Evolutionary conservation across 768 basidiomycete species (phyloP), one percentile per base, ranked within the genome.

Genomic region (Termitomyces sp.): DNA sequence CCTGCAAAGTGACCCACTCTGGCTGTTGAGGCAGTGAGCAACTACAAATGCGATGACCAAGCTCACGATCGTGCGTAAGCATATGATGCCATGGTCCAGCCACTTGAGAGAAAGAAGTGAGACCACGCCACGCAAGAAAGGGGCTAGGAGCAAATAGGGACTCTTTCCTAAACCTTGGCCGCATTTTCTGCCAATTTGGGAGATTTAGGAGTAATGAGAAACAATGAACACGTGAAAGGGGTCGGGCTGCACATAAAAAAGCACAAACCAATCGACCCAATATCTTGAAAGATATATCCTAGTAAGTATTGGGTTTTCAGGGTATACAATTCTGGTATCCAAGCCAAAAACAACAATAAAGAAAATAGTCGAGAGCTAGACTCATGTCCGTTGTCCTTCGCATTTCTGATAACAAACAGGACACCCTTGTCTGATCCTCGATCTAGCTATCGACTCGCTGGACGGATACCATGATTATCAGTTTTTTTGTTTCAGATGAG

Each of bases 391-490:
- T 56, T 65, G 66, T 12, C 83, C 87, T 65, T 89, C 85, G 25
- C 77, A 79, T 62, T 76, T 79, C 70, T 81, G 79, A 66, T 83
- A 79, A 74, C 94, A 94, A 0, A 92, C 86, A 4, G 93, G 94
- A 72, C 93, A 96, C 2, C 89, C 86, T 43, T 86, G 79, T 40
- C 74, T 75, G 10, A 94, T 73, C 63, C 81, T 82, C 31, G 86
- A 81, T 25, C 87, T 82, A 29, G 93, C 79, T 66, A 87, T 83
- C 4, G 91, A 86, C 40, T 91, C 87, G 63, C 91, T 92, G 57
- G 4, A 63, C 60, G 9, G 12, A 12, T 14, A n/a, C 1, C 15
- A 17, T 42, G 15, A 20, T 20, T 1, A 38, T 45, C 17, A 54
- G 42, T 62, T 56, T 49, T 57, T 68, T 49, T 58, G 60, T 31